phyloP scores from a whole-genome alignment of 2,329 filamentous ascomycete species.

The Fusarium torreyae region DNA sequence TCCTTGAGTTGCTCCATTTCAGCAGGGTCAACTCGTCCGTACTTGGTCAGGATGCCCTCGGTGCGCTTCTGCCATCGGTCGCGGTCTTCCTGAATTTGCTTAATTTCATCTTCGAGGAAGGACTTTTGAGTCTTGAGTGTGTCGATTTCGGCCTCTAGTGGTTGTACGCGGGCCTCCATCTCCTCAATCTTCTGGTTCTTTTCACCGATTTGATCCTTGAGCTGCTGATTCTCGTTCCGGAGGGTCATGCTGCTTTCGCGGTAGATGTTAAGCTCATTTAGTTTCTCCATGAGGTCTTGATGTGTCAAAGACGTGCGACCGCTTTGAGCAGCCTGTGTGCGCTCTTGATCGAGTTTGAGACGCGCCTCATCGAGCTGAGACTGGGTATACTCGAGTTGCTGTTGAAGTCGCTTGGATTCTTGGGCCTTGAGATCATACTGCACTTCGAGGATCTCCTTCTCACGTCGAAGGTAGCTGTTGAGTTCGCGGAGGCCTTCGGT shows the following conservation, averaged over 20 bases:
- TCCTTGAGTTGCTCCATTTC: constrained; percentile 92
- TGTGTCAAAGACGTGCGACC: constrained; percentile 83
- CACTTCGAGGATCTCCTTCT: constrained; percentile 99
- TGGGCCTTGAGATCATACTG: constrained; percentile 92
- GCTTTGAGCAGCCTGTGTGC: constrained; percentile 80
- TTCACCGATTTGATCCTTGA: constrained; percentile 81
- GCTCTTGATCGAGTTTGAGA: constrained; percentile 92
- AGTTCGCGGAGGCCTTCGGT: constrained; percentile 88
- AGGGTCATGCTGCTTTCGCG: constrained; percentile 94
- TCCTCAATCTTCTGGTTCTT: constrained; percentile 83
- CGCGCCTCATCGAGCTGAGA: constrained; percentile 90
- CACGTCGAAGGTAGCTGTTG: constrained; percentile 89
- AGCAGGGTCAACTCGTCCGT: constrained; percentile 93
- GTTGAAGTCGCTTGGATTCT: constrained; percentile 88
- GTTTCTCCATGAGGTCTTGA: constrained; percentile 91
- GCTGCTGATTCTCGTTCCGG: constrained; percentile 86
- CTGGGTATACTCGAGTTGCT: constrained; percentile 90
- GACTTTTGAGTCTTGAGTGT: constrained; percentile 87
- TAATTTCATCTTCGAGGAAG: constrained; percentile 89
- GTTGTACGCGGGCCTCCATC: constrained; percentile 82
- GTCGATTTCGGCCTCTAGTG: constrained; percentile 83
- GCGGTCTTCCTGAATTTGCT: constrained; percentile 89
- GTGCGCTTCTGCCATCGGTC: constrained; percentile 97
- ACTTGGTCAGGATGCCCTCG: constrained; percentile 95
- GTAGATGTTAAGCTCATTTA: constrained; percentile 96